Evolutionary conservation across 2,329 filamentous ascomycete genomes (phyloP).

Genomic region (Colletotrichum sp.): DNA sequence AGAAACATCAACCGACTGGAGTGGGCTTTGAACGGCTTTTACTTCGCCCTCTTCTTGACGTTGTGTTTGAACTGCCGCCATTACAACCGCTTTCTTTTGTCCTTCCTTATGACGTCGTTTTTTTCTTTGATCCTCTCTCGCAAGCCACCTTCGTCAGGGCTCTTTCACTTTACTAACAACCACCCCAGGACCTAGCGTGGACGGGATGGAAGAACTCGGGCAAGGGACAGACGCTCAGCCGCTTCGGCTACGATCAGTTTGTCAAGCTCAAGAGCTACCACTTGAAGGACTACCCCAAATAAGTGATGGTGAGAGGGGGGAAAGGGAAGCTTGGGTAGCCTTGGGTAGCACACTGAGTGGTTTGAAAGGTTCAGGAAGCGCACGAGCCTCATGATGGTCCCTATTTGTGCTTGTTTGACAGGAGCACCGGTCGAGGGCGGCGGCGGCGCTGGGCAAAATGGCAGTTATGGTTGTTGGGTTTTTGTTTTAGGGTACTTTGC

Average conservation of each 20-base stretch:
- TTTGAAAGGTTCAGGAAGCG: neutral
- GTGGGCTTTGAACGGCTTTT: neutral
- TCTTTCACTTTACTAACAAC: neutral
- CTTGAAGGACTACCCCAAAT: conserved; percentile 80
- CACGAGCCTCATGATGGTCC: neutral
- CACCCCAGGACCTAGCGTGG: conserved; percentile 83
- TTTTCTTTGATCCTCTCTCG: conserved; percentile 18
- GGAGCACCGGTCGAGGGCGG: neutral
- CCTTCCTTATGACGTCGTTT: neutral
- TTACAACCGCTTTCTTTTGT: neutral
- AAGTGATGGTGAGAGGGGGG: conserved; percentile 23
- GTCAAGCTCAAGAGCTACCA: conserved; percentile 97
- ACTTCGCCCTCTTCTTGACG: neutral
- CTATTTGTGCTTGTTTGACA: neutral
- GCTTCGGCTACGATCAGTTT: conserved; percentile 93
- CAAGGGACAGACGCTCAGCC: conserved; percentile 87
- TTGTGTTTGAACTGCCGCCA: neutral
- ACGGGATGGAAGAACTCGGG: conserved; percentile 98
- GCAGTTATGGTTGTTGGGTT: neutral
- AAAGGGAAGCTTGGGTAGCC: neutral
- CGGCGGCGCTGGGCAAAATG: neutral
- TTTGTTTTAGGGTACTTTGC: neutral
- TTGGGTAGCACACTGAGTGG: too few relatives aligned
- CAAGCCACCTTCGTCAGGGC: conserved; percentile 23
- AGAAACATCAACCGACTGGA: neutral